Evolutionary conservation across 306 rosid genomes (phyloP).

Genomic region (Alnus glutinosa): DNA sequence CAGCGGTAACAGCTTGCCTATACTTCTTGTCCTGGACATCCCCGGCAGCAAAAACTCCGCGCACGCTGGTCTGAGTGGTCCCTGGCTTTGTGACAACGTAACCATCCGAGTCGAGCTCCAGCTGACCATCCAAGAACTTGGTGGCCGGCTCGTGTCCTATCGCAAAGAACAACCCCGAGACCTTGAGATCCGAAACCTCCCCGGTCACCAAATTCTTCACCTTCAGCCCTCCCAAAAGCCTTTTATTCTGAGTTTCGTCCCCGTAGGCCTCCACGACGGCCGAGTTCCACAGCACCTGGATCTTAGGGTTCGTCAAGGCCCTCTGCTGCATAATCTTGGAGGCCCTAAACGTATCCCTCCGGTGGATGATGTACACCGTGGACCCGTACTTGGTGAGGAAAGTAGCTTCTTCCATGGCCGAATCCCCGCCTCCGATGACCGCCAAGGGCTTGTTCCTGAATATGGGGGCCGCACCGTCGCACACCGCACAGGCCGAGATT

Average conservation of each 20-base stretch:
- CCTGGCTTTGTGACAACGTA: slow-evolving; percentile 66
- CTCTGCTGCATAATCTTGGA: slow-evolving; percentile 85
- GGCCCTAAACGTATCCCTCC: slow-evolving; percentile 74
- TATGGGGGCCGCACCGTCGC: slow-evolving; percentile 87
- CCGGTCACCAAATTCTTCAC: slow-evolving; percentile 57
- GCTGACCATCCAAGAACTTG: slow-evolving; percentile 73
- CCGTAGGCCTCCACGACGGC: slow-evolving; percentile 67
- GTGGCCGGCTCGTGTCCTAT: slow-evolving; percentile 91
- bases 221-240: slow-evolving; percentile 65
- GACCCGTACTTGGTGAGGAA: slow-evolving; percentile 81
- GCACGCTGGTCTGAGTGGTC: slow-evolving; percentile 60
- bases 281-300: slow-evolving; percentile 72
- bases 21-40: slow-evolving; percentile 97
- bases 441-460: slow-evolving; percentile 68
- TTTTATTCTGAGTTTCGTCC: slow-evolving; percentile 28
- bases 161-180: slow-evolving; percentile 73
- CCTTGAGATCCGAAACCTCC: slow-evolving; percentile 64
- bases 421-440: slow-evolving; percentile 85
- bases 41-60: slow-evolving; percentile 89
- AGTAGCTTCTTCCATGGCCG: slow-evolving; percentile 89
- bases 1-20: slow-evolving; percentile 92
- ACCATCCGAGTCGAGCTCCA: slow-evolving; percentile 66
- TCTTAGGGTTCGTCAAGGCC: slow-evolving; percentile 58
- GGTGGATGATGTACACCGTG: slow-evolving; percentile 66
- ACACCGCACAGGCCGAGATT: slow-evolving; percentile 82